These are phyloP conservation scores for Actinomortierella wolfii DNA, from an alignment of 371 early-diverging fungal genomes.

Conservation along the genomic window DNA sequence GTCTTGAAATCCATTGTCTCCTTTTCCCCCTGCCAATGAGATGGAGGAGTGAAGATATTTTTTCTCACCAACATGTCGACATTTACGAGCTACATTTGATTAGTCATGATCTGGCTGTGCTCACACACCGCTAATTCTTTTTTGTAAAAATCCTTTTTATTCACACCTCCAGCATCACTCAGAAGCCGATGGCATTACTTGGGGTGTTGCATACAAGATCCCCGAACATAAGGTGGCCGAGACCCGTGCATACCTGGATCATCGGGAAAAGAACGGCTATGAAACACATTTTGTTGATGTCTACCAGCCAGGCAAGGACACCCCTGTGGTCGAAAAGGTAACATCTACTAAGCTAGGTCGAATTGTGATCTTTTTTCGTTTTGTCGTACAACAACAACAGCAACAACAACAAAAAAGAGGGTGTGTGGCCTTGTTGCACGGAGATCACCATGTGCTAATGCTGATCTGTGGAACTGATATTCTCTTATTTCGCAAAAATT, in stretches of 20 bases:
- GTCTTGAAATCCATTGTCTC: no score
- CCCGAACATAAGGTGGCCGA: slow-evolving; percentile 61
- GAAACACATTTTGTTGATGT: slow-evolving; percentile 73
- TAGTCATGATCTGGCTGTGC: no score
- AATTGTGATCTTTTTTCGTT: no score
- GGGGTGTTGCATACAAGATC: slow-evolving; percentile 91
- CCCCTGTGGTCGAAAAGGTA: slow-evolving; percentile 59
- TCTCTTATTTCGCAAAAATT: no score
- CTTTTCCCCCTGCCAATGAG: no score
- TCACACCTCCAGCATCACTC: slow-evolving; percentile 52
- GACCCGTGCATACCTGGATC: slow-evolving; percentile 79
- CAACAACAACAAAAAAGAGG: no score
- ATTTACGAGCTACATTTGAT: background rate
- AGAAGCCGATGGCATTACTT: slow-evolving; percentile 63
- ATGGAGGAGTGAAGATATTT: background rate
- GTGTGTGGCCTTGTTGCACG: no score
- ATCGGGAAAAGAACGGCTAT: slow-evolving; percentile 91
- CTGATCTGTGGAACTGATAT: no score
- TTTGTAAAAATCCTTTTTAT: background rate
- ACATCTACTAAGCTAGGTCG: background rate
- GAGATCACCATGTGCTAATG: no score
- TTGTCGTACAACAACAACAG: background rate
- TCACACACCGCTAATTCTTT: no score
- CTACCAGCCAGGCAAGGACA: slow-evolving; percentile 53
- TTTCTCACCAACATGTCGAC: background rate